A percentile compares a stretch with the other conserved stretches of the same genome.
phyloP scores from a whole-genome alignment of 208 protist genomes.

The Leishmania tropica region DNA sequence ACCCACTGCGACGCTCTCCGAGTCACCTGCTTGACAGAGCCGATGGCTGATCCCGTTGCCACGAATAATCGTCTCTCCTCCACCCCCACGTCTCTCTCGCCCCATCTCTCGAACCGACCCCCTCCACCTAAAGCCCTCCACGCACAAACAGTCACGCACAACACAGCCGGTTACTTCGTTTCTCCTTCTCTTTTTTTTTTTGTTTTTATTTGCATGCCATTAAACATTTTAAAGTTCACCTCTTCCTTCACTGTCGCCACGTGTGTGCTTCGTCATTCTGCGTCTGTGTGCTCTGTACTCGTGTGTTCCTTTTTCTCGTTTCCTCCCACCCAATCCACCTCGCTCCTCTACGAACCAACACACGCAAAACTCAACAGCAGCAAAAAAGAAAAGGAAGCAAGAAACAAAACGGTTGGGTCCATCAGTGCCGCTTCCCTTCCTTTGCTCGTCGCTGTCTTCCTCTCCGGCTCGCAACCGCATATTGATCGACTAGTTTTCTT shows the following conservation, averaged over 20 bases:
- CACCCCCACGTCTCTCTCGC: neutral
- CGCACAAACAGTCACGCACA: neutral
- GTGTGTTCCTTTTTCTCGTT: neutral
- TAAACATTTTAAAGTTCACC: neutral
- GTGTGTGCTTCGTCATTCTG: neutral
- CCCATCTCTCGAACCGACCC: neutral
- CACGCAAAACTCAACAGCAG: neutral
- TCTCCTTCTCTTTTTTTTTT: neutral
- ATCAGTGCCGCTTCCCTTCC: neutral
- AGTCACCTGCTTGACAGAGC: neutral
- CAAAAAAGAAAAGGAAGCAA: neutral
- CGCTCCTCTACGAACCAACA: neutral
- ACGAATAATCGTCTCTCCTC: neutral
- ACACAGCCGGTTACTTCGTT: neutral
- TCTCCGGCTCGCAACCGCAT: neutral
- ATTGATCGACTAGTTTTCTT: neutral
- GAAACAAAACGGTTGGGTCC: neutral
- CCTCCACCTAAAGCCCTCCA: neutral
- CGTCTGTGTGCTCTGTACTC: neutral
- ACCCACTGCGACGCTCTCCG: neutral
- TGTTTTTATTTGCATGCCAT: constrained; percentile 2
- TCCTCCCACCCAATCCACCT: neutral
- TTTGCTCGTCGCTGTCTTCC: neutral
- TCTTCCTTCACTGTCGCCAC: neutral
- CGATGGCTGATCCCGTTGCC: neutral